Conservation (phyloP, 441 rosid species). For the Aleurites moluccanus region DNA sequence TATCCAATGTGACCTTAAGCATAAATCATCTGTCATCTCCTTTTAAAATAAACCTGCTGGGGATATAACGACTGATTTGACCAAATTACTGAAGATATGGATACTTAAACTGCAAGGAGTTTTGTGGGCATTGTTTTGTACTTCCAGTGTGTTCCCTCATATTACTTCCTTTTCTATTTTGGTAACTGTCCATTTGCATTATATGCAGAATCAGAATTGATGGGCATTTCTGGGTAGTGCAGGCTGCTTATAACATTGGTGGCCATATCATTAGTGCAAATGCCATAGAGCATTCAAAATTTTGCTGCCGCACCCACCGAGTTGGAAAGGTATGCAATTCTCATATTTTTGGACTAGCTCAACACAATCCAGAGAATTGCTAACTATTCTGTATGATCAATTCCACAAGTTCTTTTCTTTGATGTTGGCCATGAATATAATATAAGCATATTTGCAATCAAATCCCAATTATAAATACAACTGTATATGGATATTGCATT, state of each 20-base stretch:
- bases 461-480: neutral
- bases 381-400: neutral
- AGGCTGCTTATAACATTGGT: slow-evolving; percentile 89
- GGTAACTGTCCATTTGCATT: neutral
- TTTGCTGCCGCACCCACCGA: slow-evolving; percentile 67
- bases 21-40: neutral
- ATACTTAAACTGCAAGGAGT: neutral
- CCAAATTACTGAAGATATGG: neutral
- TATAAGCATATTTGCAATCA: neutral
- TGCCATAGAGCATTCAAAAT: slow-evolving; percentile 78
- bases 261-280: slow-evolving; percentile 78
- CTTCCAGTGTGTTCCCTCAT: slow-evolving; percentile 5
- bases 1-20: neutral
- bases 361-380: neutral
- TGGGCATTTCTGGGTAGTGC: slow-evolving; percentile 52
- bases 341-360: neutral
- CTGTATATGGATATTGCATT: neutral
- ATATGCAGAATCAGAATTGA: slow-evolving; percentile 25
- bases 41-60: neutral
- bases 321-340: slow-evolving; percentile 59
- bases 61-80: neutral
- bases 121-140: neutral
- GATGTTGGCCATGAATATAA: neutral
- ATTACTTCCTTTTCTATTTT: neutral
- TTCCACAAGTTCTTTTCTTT: slow-evolving; percentile 3